A percentile compares a stretch with the other conserved stretches of the same genome.
Evolutionary conservation across 2,329 filamentous ascomycete species (phyloP).

Genomic region (Aspergillus awamori): DNA sequence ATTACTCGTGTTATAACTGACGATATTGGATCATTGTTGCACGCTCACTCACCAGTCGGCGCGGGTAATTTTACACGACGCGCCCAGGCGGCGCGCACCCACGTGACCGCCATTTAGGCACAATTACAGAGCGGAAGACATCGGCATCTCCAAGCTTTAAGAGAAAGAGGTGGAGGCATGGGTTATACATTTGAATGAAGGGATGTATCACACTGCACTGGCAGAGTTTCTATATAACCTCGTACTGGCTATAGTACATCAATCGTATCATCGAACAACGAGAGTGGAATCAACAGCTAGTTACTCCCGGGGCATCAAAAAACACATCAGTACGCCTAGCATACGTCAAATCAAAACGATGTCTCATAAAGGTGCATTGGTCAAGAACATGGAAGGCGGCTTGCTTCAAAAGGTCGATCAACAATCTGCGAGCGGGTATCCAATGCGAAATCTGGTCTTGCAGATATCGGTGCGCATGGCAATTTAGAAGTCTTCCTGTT

Average conservation of each 20-base stretch:
- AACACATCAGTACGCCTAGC: conserved; percentile 27
- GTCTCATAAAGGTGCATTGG: conserved; percentile 19
- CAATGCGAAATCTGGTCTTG: neutral
- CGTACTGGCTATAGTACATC: conserved; percentile 25
- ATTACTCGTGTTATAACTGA: conserved; percentile 2
- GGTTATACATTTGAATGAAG: neutral
- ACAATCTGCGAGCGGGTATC: conserved; percentile 5
- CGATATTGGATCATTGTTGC: neutral
- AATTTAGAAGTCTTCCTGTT: conserved; percentile 86
- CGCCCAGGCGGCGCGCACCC: conserved; percentile 6
- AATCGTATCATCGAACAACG: conserved; percentile 19
- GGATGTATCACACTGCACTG: neutral
- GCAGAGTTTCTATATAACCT: conserved; percentile 23
- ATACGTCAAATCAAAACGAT: conserved; percentile 26
- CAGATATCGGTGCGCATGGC: neutral
- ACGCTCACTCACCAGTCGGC: neutral
- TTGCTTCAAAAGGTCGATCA: conserved; percentile 1
- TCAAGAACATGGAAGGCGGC: neutral
- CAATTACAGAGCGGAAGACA: neutral
- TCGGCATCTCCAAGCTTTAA: neutral
- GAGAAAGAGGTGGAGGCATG: neutral
- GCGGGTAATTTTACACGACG: conserved; percentile 10
- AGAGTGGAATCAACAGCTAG: conserved; percentile 11
- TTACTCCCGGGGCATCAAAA: conserved; percentile 18
- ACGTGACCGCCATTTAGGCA: neutral